Percentiles rank a stretch among this genome's conserved stretches.
Conservation (phyloP, 2,329 filamentous ascomycete species). For the Fusarium scirpi region DNA sequence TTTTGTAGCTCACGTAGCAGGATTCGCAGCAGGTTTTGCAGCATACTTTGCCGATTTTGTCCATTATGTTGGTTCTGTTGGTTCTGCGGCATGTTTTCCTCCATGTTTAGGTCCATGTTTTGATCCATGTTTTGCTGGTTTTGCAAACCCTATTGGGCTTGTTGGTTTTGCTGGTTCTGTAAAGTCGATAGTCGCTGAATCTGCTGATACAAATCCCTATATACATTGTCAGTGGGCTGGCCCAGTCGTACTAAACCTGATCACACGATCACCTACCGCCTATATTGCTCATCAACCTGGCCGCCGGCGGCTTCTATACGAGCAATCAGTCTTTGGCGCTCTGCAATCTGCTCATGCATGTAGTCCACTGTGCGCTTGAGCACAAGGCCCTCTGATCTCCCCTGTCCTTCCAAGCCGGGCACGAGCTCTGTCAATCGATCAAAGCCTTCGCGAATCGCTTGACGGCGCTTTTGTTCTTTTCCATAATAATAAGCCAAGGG, state of each 20-base stretch:
- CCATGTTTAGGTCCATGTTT: too few species aligned
- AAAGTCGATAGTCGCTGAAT: not conserved
- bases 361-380: conserved; percentile 77
- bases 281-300: conserved; percentile 62
- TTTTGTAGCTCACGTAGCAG: too few species aligned
- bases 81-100: too few species aligned
- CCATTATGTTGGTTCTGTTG: too few species aligned
- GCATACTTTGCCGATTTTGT: too few species aligned
- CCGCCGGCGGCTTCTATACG: conserved; percentile 70
- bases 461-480: conserved; percentile 59
- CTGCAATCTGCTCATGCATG: conserved; percentile 70
- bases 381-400: conserved; percentile 87
- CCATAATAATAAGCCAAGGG: conserved; percentile 20
- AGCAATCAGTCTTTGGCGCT: conserved; percentile 68
- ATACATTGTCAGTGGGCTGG: conserved; percentile 18
- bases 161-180: not conserved
- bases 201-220: conserved; percentile 42
- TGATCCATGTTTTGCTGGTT: too few species aligned
- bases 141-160: too few species aligned
- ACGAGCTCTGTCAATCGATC: conserved; percentile 84
- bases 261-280: conserved; percentile 52
- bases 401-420: conserved; percentile 84
- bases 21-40: too few species aligned
- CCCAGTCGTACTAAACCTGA: not conserved
- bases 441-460: conserved; percentile 84